Evolutionary conservation across 352 stramenopile species (phyloP), one percentile per base, ranked within the genome.

Genomic region (Globisporangium polare): DNA sequence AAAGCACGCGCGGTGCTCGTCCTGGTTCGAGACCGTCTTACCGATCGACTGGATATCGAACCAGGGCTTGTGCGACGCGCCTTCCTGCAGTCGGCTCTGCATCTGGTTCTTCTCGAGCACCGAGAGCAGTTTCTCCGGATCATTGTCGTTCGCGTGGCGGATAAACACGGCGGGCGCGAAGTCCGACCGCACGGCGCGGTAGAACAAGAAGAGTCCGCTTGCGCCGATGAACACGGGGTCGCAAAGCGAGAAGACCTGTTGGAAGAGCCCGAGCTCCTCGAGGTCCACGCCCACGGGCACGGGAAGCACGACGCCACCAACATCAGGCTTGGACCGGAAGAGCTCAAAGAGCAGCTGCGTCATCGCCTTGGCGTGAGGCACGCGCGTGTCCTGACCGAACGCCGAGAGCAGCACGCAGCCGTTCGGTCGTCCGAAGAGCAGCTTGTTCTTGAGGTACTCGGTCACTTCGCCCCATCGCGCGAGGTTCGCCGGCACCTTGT

Each of bases 361-460:
- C 5, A 75, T 68, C 9, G 66, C 42, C 27, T 65, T 53, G 6
- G 63, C 29, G 58, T 78, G 65, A 17, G 58, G 10, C 2, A 83
- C 50, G 0, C 26, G 47, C 0, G 60, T 42, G 50, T 81, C 71
- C 29, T 81, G 75, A 15, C 67, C 66, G 67, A 89, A 89, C 29
- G 72, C 60, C 18, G 73, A 63, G 53, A 90, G 73, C 55, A 90
- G 46, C 22, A 88, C 49, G 46, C 76, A 88, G 56, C 77, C 77
- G n/a, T 78, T 71, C 9, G 71, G 54, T 8, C 63, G 67, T 20
- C 77, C 80, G 35, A 88, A 82, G 26, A 69, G 64, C 13, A 89
- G 68, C 18, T 75, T 72, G 51, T 87, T 85, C 52, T 75, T 81
- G 18, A 92, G 62, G 54, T 92, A 92, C 43, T 87, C 77, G 47